Percentiles rank a stretch among this genome's conserved stretches.
Evolutionary conservation across 352 stramenopile species (phyloP).

Genomic region (Globisporangium mamillatum): DNA sequence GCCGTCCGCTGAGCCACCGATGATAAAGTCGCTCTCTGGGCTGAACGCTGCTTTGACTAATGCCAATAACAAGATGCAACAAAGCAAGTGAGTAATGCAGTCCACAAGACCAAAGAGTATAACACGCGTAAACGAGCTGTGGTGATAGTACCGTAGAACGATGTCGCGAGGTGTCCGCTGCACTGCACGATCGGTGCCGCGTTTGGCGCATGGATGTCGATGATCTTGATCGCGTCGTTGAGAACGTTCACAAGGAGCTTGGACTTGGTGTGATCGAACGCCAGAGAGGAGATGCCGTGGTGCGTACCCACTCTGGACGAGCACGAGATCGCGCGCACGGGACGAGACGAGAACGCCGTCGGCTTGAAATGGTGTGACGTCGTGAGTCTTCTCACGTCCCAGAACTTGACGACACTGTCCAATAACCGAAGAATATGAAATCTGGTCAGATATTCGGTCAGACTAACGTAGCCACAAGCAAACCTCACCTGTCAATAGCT

Average conservation of each 20-base stretch:
- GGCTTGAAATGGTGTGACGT: slow-evolving; percentile 18
- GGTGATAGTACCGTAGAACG: slow-evolving; percentile 57
- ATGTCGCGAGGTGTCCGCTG: slow-evolving; percentile 46
- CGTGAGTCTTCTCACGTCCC: slow-evolving; percentile 50
- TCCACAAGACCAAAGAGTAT: background rate
- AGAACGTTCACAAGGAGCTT: slow-evolving; percentile 62
- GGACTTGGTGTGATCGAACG: slow-evolving; percentile 27
- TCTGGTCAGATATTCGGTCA: background rate
- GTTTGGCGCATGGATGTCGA: slow-evolving; percentile 30
- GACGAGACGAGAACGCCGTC: slow-evolving; percentile 18
- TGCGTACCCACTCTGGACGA: slow-evolving; percentile 28
- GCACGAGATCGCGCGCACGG: slow-evolving; percentile 42
- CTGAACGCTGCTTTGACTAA: slow-evolving; percentile 56
- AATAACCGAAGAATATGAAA: no score
- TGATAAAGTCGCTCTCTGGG: slow-evolving; percentile 58
- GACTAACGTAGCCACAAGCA: background rate
- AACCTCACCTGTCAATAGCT: slow-evolving; percentile 39
- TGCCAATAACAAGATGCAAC: background rate
- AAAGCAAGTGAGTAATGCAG: background rate
- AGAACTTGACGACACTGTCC: slow-evolving; percentile 57
- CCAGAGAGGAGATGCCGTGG: slow-evolving; percentile 59
- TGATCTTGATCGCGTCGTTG: slow-evolving; percentile 52
- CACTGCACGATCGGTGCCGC: slow-evolving; percentile 34
- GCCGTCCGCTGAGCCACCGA: slow-evolving; percentile 49
- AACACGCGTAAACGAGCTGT: background rate